A percentile compares a stretch with the other conserved stretches of the same genome.
Conservation (phyloP, 768 basidiomycete species). For the Trametes elegans region DNA sequence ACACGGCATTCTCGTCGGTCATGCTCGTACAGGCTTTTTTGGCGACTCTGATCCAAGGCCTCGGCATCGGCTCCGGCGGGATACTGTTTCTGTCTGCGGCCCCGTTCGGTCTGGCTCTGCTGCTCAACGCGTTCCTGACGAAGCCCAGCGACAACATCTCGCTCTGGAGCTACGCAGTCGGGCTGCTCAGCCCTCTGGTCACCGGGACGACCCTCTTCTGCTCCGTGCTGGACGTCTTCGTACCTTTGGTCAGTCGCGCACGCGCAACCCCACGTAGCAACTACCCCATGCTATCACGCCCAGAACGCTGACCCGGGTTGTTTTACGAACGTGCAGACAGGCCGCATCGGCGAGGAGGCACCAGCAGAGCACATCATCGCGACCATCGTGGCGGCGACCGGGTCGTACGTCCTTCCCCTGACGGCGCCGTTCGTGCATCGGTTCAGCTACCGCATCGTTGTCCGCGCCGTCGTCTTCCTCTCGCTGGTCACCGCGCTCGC, state of each 20-base stretch:
- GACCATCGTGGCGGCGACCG: constrained; percentile 59
- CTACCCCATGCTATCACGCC: not conserved
- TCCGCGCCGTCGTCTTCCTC: constrained; percentile 42
- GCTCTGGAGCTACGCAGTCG: constrained; percentile 63
- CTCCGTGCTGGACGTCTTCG: constrained; percentile 80
- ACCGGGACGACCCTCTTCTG: constrained; percentile 56
- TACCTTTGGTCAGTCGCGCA: constrained; percentile 73
- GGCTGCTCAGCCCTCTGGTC: constrained; percentile 51
- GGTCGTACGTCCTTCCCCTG: constrained; percentile 58
- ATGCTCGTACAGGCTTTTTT: constrained; percentile 57
- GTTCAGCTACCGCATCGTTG: constrained; percentile 46
- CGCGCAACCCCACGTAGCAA: too few species aligned
- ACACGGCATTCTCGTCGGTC: constrained; percentile 55
- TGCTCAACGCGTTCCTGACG: constrained; percentile 46
- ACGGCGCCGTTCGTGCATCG: constrained; percentile 72
- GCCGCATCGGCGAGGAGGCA: constrained; percentile 76
- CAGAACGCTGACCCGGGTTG: not conserved
- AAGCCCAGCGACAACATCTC: constrained; percentile 41
- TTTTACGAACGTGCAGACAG: constrained; percentile 54
- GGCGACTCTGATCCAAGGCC: constrained; percentile 59
- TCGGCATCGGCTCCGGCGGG: constrained; percentile 74
- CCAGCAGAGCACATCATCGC: constrained; percentile 91
- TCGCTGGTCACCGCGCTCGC: constrained; percentile 44
- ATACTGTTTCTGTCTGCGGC: constrained; percentile 63
- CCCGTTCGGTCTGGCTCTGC: constrained; percentile 55